These are phyloP conservation scores for Tolypocladium tundrense DNA, from an alignment of 2,329 filamentous ascomycete genomes.

Conservation along the genomic window DNA sequence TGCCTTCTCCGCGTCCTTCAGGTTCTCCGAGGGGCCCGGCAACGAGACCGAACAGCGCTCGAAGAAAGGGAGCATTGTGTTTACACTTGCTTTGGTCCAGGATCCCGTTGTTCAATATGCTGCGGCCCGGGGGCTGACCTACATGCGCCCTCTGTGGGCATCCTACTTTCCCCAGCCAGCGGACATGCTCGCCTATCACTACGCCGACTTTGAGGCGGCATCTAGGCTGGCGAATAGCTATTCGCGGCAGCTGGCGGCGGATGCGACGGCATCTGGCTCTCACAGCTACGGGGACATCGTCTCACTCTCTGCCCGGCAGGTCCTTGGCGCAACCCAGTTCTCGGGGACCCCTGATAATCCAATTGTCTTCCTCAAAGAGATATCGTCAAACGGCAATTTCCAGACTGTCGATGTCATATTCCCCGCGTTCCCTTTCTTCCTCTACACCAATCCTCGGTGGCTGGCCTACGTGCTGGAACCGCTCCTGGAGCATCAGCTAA, in stretches of 20 bases:
- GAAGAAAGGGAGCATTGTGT: conserved; percentile 45
- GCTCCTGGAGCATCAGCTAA: conserved; percentile 55
- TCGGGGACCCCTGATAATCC: conserved; percentile 57
- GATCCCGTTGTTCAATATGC: conserved; percentile 73
- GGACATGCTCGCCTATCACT: conserved; percentile 65
- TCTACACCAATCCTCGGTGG: conserved; percentile 62
- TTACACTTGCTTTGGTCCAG: conserved; percentile 69
- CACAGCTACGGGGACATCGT: conserved; percentile 69
- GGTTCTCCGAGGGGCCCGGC: conserved; percentile 26
- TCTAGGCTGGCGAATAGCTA: conserved; percentile 59
- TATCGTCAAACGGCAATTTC: conserved; percentile 74
- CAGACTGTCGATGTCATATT: conserved; percentile 85
- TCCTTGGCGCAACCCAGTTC: conserved; percentile 68
- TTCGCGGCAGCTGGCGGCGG: conserved; percentile 56
- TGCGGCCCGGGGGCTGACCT: conserved; percentile 61
- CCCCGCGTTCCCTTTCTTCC: conserved; percentile 68
- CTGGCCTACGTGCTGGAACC: conserved; percentile 50
- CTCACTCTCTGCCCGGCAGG: conserved; percentile 67
- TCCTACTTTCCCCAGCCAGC: conserved; percentile 58
- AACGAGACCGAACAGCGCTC: too few species aligned
- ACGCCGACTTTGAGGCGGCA: conserved; percentile 59
- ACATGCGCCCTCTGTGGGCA: conserved; percentile 72
- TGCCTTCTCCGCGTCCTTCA: conserved; percentile 61
- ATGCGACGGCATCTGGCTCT: conserved; percentile 65
- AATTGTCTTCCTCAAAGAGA: conserved; percentile 77